Base-by-base conservation (phyloP, 129 eudicot species). In the Scalesia atractyloides region DNA sequence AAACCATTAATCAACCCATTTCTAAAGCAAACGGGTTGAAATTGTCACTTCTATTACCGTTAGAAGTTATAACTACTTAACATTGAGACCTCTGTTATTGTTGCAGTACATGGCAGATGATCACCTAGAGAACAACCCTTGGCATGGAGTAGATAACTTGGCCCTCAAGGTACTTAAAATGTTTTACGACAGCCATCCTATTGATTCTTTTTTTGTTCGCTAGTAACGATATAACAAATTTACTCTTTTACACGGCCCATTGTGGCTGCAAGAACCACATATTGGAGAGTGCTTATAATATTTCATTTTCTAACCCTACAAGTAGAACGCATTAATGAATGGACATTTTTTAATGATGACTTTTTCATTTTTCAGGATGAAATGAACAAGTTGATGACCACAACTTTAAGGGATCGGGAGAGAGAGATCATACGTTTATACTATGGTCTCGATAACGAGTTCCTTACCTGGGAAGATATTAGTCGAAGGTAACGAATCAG, bases 391-490 rank as follows among this genome's bases (percentile, higher is more conserved):
- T 89, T 90, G 66, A 86, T 95, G 80, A 80, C 41, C 24, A 79
- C 87, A 10, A 75, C 94, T 14, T 81, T 95, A 47, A 80, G 88
- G 76, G 94, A 82, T 64, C 80, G 96, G 49, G 99, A 95, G 80
- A 81, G 82, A 73, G 89, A 84, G 50, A 90, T 94, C 34, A 82
- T 90, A 54, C 93, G 98, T 33, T 89, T 90, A 49, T 95, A 91
- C 85, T 85, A 88, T 67, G 99, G 99, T 75, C 81, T 95, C 65
- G 97, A 95, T 64, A 73, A 83, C n/a, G 99, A 95, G 80, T 84
- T 84, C 59, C 94, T 95, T 26, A 95, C 97, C 24, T 95, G 99
- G 99, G 99, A 95, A 79, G 99, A 95, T 73, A 94, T 94, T 64
- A 88, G 99, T 73, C 82, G 81, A 86, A 69, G 96, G 97, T 94